A percentile compares a stretch with the other conserved stretches of the same genome.
Conservation (phyloP, 2,329 filamentous ascomycete species). For the Venturia effusa region DNA sequence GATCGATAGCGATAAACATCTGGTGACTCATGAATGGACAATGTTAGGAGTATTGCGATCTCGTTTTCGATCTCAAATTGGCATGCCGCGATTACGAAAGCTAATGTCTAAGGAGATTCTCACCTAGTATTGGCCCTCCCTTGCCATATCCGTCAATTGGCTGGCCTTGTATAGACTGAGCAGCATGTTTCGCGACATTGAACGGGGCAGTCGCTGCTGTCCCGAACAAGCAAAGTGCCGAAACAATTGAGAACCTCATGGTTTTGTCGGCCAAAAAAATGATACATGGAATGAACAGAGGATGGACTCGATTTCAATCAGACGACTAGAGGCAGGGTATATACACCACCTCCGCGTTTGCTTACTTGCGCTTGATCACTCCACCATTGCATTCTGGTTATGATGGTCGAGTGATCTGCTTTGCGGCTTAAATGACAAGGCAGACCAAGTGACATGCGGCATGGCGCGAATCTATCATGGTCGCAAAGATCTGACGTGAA, state of each 20-base stretch:
- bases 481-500: not conserved
- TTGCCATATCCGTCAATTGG: conserved; percentile 48
- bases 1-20: too few relatives aligned
- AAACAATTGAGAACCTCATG: not conserved
- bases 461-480: not conserved
- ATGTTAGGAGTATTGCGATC: too few relatives aligned
- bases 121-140: conserved; percentile 48
- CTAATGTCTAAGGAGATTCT: conserved; percentile 10
- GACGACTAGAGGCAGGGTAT: not conserved
- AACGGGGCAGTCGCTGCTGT: not conserved
- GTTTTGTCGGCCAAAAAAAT: not conserved
- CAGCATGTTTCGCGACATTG: conserved; percentile 4
- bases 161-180: conserved; percentile 40
- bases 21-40: too few relatives aligned
- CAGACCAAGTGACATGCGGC: not conserved
- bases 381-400: not conserved
- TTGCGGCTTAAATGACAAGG: not conserved
- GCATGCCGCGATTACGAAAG: not conserved
- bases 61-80: too few relatives aligned
- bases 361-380: not conserved
- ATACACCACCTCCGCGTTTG: not conserved
- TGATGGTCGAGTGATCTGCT: not conserved
- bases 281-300: not conserved
- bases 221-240: not conserved
- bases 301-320: not conserved